phyloP scores from a whole-genome alignment of 768 basidiomycete genomes.

The Trametes gibbosa region DNA sequence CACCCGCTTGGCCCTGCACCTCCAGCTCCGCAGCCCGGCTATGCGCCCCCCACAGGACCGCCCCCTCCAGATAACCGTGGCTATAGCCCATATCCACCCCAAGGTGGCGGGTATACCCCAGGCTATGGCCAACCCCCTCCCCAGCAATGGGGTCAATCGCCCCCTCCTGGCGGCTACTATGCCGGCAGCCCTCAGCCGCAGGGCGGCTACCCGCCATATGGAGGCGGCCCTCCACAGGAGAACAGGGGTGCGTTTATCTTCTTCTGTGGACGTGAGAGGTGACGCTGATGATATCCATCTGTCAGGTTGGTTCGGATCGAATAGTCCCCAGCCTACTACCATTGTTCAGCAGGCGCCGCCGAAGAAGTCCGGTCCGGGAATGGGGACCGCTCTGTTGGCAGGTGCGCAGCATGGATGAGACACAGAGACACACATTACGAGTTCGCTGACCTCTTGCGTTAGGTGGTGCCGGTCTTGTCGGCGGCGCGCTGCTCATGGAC shows the following conservation, averaged over 20 bases:
- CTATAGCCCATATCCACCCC: slow-evolving; percentile 29
- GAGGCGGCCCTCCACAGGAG: slow-evolving; percentile 26
- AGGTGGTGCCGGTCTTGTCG: slow-evolving; percentile 68
- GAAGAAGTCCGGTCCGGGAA: slow-evolving; percentile 48
- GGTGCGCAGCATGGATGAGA: slow-evolving; percentile 34
- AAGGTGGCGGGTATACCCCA: slow-evolving; percentile 12
- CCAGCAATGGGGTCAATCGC: slow-evolving; percentile 25
- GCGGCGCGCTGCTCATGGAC: slow-evolving; percentile 53
- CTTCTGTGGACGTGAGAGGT: slow-evolving; percentile 15
- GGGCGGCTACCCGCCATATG: slow-evolving; percentile 26
- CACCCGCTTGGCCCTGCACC: slow-evolving; percentile 61
- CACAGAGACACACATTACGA: too few species aligned
- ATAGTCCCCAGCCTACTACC: slow-evolving; percentile 22
- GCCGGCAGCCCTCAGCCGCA: slow-evolving; percentile 26
- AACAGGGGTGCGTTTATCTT: slow-evolving; percentile 22
- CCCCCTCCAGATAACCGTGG: slow-evolving; percentile 42
- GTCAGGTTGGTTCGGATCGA: slow-evolving; percentile 35
- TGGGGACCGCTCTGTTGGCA: slow-evolving; percentile 45
- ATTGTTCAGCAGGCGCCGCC: slow-evolving; percentile 36
- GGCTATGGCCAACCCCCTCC: slow-evolving; percentile 18
- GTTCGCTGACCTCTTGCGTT: background rate
- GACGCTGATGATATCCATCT: slow-evolving; percentile 6
- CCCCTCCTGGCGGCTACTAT: slow-evolving; percentile 21
- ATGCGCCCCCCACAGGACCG: slow-evolving; percentile 37
- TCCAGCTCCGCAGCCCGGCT: slow-evolving; percentile 31